A percentile compares a stretch with the other conserved stretches of the same genome.
Evolutionary conservation across 2,329 filamentous ascomycete genomes (phyloP).

Genomic region (Tolypocladium inflatum): DNA sequence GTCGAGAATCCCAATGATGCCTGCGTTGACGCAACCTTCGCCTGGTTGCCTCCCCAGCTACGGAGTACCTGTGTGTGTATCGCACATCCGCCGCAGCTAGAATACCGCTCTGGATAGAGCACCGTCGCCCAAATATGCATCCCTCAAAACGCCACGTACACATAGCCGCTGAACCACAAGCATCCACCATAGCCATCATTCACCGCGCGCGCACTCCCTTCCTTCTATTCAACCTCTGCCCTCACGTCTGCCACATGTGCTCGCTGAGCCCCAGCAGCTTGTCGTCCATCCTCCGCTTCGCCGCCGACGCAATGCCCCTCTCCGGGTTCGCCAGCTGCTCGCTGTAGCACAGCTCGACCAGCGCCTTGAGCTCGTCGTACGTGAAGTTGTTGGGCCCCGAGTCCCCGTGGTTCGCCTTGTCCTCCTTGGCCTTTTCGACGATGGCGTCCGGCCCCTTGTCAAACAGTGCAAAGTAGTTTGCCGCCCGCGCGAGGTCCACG

Average conservation of each 20-base stretch:
- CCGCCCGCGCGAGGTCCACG: constrained; percentile 53
- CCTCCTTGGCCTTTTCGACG: constrained; percentile 49
- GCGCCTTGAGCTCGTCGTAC: constrained; percentile 56
- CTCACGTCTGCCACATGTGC: constrained; percentile 54
- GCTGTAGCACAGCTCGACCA: constrained; percentile 60
- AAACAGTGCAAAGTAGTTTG: constrained; percentile 62
- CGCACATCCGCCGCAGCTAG: not conserved
- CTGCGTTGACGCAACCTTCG: not conserved
- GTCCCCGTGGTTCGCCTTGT: constrained; percentile 19
- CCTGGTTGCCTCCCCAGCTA: not conserved
- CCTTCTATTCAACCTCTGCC: not conserved
- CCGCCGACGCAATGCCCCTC: constrained; percentile 56
- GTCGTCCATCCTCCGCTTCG: constrained; percentile 61
- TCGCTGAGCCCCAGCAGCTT: constrained; percentile 62
- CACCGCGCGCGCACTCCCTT: not conserved
- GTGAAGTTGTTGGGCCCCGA: constrained; percentile 38
- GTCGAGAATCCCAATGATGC: no score
- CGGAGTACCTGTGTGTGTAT: not conserved
- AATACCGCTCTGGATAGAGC: not conserved
- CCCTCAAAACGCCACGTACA: not conserved
- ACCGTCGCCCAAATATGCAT: not conserved
- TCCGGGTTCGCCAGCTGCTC: constrained; percentile 57
- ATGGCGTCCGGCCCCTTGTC: constrained; percentile 55
- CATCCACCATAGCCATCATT: not conserved
- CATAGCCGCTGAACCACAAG: not conserved